Percentiles rank a stretch among this genome's conserved stretches.
Conservation (phyloP, 306 rosid species). For the Quercus dentata region DNA sequence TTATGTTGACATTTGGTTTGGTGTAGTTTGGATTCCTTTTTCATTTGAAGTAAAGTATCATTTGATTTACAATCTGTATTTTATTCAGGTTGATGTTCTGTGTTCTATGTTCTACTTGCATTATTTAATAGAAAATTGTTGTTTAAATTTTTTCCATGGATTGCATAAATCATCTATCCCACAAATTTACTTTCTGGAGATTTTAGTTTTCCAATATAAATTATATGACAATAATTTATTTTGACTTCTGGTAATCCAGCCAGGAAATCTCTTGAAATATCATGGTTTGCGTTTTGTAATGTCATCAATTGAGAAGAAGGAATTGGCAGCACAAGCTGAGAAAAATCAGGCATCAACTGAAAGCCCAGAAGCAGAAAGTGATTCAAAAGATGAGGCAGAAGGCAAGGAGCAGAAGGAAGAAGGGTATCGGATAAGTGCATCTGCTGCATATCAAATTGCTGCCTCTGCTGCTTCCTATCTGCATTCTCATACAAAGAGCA, state of each 20-base stretch:
- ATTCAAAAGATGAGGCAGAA: conserved; percentile 25
- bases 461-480: conserved; percentile 93
- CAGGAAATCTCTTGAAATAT: conserved; percentile 59
- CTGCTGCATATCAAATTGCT: conserved; percentile 70
- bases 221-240: background rate
- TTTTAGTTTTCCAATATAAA: background rate
- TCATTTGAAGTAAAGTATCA: background rate
- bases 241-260: conserved; percentile 47
- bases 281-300: conserved; percentile 60
- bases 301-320: conserved; percentile 75
- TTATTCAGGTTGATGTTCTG: background rate
- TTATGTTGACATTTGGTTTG: background rate
- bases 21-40: background rate
- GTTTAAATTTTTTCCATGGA: background rate
- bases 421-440: conserved; percentile 54
- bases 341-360: conserved; percentile 28
- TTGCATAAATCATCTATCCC: background rate
- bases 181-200: background rate
- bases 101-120: no score
- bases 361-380: conserved; percentile 35
- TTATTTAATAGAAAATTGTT: no score
- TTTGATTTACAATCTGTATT: background rate
- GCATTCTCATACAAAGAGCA: conserved; percentile 62
- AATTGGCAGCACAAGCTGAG: conserved; percentile 48
- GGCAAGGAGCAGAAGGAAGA: conserved; percentile 31